phyloP scores from a whole-genome alignment of 305 asterid species.

The Fraxinus greggii region DNA sequence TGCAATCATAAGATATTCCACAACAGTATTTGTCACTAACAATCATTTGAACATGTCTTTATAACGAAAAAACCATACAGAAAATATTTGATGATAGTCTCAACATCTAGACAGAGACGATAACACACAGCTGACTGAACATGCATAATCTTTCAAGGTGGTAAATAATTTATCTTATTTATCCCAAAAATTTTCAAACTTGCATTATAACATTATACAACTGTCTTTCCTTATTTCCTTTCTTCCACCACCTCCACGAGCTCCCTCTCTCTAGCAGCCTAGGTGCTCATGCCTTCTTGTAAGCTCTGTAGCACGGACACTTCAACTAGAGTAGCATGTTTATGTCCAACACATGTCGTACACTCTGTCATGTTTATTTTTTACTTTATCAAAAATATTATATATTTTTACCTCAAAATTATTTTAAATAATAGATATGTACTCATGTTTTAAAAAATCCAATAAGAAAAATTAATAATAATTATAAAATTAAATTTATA shows the following conservation, averaged over 20 bases:
- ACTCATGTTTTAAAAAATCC: too few species aligned
- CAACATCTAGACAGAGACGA: background rate
- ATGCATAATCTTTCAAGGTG: background rate
- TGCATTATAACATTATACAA: background rate
- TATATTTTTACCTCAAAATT: too few species aligned
- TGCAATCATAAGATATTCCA: background rate
- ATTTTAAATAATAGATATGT: too few species aligned
- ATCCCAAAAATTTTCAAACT: background rate
- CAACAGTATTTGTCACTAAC: background rate
- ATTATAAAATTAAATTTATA: too few species aligned
- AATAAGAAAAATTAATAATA: too few species aligned
- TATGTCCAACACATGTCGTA: too few species aligned
- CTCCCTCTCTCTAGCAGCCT: background rate
- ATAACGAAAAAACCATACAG: background rate
- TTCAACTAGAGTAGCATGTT: too few species aligned
- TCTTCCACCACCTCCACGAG: background rate
- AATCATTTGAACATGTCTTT: background rate
- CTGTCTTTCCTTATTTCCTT: background rate
- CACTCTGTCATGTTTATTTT: too few species aligned
- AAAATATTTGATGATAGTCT: background rate
- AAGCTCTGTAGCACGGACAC: background rate
- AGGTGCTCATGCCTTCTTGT: background rate
- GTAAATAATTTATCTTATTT: background rate
- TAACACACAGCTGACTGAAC: background rate
- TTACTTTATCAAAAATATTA: too few species aligned